Conservation (phyloP, 768 basidiomycete species). For the Leccinellum luteum region DNA sequence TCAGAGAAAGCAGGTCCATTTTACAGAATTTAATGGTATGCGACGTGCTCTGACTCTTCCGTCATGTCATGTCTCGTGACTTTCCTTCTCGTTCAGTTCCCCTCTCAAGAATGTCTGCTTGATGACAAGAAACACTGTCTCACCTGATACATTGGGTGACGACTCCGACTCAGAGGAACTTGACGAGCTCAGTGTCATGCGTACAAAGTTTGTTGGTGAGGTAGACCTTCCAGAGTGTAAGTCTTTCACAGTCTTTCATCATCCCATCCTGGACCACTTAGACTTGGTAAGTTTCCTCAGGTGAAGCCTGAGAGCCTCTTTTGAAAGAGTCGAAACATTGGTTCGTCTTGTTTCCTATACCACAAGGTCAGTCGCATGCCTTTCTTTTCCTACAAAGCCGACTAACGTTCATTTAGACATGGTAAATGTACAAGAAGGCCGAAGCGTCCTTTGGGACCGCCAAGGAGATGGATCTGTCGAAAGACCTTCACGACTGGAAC, state of each 20-base stretch:
- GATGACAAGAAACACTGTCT: slow-evolving; percentile 33
- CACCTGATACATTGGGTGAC: slow-evolving; percentile 27
- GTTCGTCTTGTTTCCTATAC: not conserved
- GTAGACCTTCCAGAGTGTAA: slow-evolving; percentile 61
- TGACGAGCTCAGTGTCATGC: slow-evolving; percentile 38
- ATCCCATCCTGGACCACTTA: too few relatives aligned
- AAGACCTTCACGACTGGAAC: slow-evolving; percentile 1
- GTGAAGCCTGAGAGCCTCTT: slow-evolving; percentile 76
- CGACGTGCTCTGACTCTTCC: not conserved
- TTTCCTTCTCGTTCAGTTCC: slow-evolving; percentile 39
- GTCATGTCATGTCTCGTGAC: not conserved
- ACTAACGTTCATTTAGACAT: slow-evolving; percentile 56
- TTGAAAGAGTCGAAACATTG: slow-evolving; percentile 46
- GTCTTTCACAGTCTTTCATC: not conserved
- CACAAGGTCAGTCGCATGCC: slow-evolving; percentile 16
- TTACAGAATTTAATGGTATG: too few relatives aligned
- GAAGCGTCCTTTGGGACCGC: slow-evolving; percentile 93
- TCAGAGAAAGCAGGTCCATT: too few relatives aligned
- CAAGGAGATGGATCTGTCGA: slow-evolving; percentile 83
- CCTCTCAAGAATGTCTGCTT: slow-evolving; percentile 30
- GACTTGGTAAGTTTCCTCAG: slow-evolving; percentile 26
- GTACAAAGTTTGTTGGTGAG: slow-evolving; percentile 64
- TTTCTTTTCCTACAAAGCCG: not conserved
- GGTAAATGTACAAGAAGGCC: slow-evolving; percentile 93
- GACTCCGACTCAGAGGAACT: slow-evolving; percentile 28